A percentile compares a stretch with the other conserved stretches of the same genome.
phyloP scores from a whole-genome alignment of 106 monocot species.

The Acanthochlamys bracteata region DNA sequence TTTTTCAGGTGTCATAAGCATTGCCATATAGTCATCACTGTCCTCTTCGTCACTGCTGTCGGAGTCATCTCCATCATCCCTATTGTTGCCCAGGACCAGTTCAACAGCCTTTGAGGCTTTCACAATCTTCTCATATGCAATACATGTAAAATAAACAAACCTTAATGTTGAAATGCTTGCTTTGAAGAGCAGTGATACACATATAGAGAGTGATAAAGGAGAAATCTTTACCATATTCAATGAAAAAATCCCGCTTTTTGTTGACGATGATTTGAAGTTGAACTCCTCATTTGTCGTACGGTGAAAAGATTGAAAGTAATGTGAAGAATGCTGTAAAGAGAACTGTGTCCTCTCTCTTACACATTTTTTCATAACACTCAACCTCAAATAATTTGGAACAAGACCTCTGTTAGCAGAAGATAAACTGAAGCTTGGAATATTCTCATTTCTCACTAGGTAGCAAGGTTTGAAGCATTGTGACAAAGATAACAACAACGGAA shows the following conservation, averaged over 20 bases:
- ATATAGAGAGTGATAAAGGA: neutral
- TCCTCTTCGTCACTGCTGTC: slow-evolving; percentile 11
- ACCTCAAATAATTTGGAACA: neutral
- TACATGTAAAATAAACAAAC: neutral
- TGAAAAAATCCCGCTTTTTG: neutral
- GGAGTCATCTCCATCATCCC: slow-evolving; percentile 14
- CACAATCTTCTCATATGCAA: neutral
- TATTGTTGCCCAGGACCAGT: slow-evolving; percentile 20
- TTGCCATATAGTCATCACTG: slow-evolving; percentile 19
- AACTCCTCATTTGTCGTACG: neutral
- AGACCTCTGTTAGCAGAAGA: neutral
- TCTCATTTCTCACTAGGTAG: neutral
- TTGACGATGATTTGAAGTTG: neutral
- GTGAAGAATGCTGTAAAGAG: neutral
- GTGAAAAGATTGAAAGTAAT: neutral
- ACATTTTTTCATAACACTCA: too few relatives aligned
- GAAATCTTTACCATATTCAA: neutral
- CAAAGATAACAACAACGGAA: slow-evolving; percentile 1
- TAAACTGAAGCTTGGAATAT: neutral
- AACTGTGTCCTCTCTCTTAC: too few relatives aligned
- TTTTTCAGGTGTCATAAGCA: slow-evolving; percentile 42
- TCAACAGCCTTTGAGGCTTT: slow-evolving; percentile 28
- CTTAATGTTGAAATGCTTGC: neutral
- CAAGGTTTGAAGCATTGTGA: neutral
- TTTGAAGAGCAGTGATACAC: neutral